phyloP scores from a whole-genome alignment of 352 stramenopile species.

The Elongisporangium prolatum region DNA sequence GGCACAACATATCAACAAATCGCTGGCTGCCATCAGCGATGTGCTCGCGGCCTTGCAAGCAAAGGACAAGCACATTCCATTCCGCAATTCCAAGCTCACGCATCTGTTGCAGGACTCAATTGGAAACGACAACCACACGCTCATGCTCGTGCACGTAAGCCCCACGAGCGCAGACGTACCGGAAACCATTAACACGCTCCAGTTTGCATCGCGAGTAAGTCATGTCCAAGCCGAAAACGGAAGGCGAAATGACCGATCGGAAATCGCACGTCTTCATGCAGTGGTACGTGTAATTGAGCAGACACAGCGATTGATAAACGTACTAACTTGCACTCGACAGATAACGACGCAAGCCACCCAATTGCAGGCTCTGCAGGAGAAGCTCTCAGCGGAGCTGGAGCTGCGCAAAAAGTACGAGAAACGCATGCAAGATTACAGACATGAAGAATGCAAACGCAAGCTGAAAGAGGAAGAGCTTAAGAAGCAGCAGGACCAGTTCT shows the following conservation, averaged over 20 bases:
- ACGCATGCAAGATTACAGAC: conserved; percentile 63
- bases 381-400: conserved; percentile 54
- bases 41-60: conserved; percentile 60
- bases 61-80: conserved; percentile 82
- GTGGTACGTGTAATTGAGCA: conserved; percentile 27
- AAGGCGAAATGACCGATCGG: conserved; percentile 45
- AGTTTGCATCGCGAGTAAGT: conserved; percentile 65
- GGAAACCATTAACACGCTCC: conserved; percentile 75
- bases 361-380: conserved; percentile 64
- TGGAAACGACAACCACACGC: conserved; percentile 27
- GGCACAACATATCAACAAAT: conserved; percentile 81
- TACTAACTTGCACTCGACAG: conserved; percentile 12
- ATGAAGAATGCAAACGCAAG: conserved; percentile 47
- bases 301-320: background rate
- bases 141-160: conserved; percentile 69
- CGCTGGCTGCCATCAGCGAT: conserved; percentile 64
- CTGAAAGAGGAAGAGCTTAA: conserved; percentile 47
- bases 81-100: conserved; percentile 83
- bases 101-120: conserved; percentile 79
- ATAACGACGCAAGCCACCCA: conserved; percentile 58
- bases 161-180: conserved; percentile 37
- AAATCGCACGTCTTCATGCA: conserved; percentile 54
- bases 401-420: conserved; percentile 76
- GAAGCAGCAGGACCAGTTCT: conserved; percentile 28
- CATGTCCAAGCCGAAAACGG: conserved; percentile 32